A percentile compares a stretch with the other conserved stretches of the same genome.
Conservation (phyloP, 495 filamentous ascomycete species). For the Penicilliopsis zonata region DNA sequence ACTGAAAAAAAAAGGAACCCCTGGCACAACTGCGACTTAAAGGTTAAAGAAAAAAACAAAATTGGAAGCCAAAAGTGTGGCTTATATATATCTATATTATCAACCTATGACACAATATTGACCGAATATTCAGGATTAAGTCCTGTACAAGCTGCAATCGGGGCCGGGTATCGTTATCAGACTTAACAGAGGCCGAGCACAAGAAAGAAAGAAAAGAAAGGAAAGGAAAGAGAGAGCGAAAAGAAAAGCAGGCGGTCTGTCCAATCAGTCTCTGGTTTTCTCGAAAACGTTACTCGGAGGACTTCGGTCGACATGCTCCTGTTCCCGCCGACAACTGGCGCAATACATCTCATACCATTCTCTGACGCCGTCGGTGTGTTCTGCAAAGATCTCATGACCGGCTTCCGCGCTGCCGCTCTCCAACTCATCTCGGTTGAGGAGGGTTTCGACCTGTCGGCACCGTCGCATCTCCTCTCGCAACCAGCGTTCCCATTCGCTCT, state of each 20-base stretch:
- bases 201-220: too few species aligned
- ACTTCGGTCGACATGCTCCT: constrained; percentile 18
- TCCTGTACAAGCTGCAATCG: too few species aligned
- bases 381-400: constrained; percentile 17
- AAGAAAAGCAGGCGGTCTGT: neutral
- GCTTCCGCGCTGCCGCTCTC: constrained; percentile 15
- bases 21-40: too few species aligned
- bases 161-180: constrained; percentile 27
- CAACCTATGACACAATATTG: too few species aligned
- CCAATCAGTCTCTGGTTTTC: neutral
- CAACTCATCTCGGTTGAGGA: constrained; percentile 27
- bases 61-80: neutral
- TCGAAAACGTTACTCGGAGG: constrained; percentile 2
- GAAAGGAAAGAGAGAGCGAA: neutral
- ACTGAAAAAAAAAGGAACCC: too few species aligned
- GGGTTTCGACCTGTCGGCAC: constrained; percentile 49
- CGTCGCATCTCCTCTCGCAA: constrained; percentile 55
- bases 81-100: too few species aligned
- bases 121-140: too few species aligned
- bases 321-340: constrained; percentile 56
- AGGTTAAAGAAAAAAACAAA: neutral
- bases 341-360: constrained; percentile 64
- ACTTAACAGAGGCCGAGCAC: too few species aligned
- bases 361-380: constrained; percentile 38
- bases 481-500: constrained; percentile 87